Base-by-base conservation (phyloP, 768 basidiomycete species). In the Gyrodon lividus region DNA sequence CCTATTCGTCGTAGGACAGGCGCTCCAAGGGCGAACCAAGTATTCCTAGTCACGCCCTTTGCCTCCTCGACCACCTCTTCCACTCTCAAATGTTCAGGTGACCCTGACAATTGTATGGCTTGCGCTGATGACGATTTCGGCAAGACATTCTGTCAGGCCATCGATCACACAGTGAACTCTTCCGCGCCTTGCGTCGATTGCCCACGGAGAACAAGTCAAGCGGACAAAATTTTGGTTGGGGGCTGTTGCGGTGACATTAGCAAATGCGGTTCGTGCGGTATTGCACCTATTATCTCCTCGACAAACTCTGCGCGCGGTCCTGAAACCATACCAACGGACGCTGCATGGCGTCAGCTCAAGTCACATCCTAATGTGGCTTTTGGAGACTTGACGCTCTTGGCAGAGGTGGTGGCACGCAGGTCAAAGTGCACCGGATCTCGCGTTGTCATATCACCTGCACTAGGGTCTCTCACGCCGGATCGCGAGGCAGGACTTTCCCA, bases 341-440 rank as follows among this genome's bases (percentile, higher is more conserved):
- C 85, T 50, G 91, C 91, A 7, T 94, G 92, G 89, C 81, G 80
- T 24, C 84, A 84, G 57, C 75, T 95, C 55, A 92, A 93, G 70
- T 81, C 83, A 10, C 93, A 96, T 68, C 93, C 93, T 2, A 94
- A 92, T 59, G 85, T 89, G 47, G 81, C 84, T 26, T 93, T 93
- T 64, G 82, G 89, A 13, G 90, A 95, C 70, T 74, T 96, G 46
- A 72, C 82, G 2, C 76, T 96, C 47, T 79, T 96, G 39, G 93
- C 93, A 3, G 91, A 92, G 46, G 93, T 96, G 37, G 92, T 95
- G 37, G 85, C 89, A 7, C 87, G 90, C 48, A 78, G 87, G 46
- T 85, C 90, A 38, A 84, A 80, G 65, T 92, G 90, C 63, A 79
- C 76, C 2, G 89, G 89, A 16, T 86, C 90, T 14, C 77, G 76